Percentiles rank a stretch among this genome's conserved stretches.
phyloP scores from a whole-genome alignment of 169 alveolate species.

The Besnoitia besnoiti region DNA sequence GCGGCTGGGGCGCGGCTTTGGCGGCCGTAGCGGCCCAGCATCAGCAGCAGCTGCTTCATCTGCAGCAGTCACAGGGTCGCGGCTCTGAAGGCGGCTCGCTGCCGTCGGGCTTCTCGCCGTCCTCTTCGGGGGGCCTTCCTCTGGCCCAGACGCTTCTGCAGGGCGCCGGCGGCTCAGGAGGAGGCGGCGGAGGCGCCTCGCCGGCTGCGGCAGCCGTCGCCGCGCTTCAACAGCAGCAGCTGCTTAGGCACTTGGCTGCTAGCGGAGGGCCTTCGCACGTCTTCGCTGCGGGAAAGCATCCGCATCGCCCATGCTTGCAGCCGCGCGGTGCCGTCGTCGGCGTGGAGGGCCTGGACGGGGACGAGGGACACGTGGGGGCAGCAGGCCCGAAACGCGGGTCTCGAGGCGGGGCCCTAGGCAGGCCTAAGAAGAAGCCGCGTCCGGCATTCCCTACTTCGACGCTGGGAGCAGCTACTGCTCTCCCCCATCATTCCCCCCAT shows the following conservation, averaged over 20 bases:
- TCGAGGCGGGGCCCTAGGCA: neutral
- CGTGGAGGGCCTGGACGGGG: neutral
- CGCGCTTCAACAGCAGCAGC: constrained; percentile 38
- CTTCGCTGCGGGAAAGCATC: neutral
- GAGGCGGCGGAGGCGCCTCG: constrained; percentile 18
- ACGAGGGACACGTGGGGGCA: neutral
- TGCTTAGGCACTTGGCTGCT: neutral
- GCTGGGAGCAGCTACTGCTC: neutral
- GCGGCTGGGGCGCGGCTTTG: neutral
- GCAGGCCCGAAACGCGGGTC: constrained; percentile 11
- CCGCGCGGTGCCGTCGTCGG: neutral
- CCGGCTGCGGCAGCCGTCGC: neutral
- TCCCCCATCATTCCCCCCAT: neutral
- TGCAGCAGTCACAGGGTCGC: constrained; percentile 6
- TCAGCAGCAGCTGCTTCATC: constrained; percentile 18
- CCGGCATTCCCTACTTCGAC: neutral
- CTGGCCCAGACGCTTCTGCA: neutral
- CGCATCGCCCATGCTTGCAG: neutral
- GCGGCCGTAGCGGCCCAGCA: constrained; percentile 27
- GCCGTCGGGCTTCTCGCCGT: neutral
- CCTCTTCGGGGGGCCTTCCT: neutral
- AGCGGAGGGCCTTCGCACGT: neutral
- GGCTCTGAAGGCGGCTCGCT: neutral
- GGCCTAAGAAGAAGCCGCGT: constrained; percentile 12
- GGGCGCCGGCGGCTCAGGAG: neutral